Evolutionary conservation across 495 filamentous ascomycete genomes (phyloP), one percentile per base, ranked within the genome.

Genomic region (Rhizodiscina lignyota): DNA sequence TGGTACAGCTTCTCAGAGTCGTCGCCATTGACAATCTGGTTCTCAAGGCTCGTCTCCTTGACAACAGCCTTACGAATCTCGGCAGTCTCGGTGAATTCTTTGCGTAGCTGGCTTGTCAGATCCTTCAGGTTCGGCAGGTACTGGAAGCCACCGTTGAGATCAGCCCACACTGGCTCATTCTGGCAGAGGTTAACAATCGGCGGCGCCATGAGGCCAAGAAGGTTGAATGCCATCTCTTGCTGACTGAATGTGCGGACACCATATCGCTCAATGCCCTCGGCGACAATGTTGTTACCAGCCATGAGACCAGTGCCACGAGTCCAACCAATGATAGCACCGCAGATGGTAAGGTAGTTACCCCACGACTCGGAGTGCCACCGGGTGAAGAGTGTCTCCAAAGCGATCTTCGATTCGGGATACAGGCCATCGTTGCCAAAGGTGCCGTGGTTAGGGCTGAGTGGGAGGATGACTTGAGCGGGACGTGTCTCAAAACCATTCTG

Each of bases 221-320:
- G 61, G 57, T 96, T 99, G 69, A 99, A 96, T 2, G 89, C 89
- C 89, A 99, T 99, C 59, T 99, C 89, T 48, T 91, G 83, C 62
- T 96, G 91, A 13, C 87, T 94, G 63, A 99, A 99, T 3, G 89
- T 99, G 42, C 91, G 82, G 12, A 96, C 91, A 50, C 89, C 89
- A 49, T 87, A 85, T 43, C 78, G 79, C 61, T 99, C 89, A 36
- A 99, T 79, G 32, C 87, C 91, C 56, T 96, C 86, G 4, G 89
- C 91, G 37, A 94, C 84, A 51, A 93, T 74, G 55, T 99, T 99
- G 66, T 99, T 99, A 44, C 82, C 86, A 49, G 78, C 79, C 89
- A 99, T 99, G 42, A 99, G 68, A 46, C 89, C 89, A 37, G 89
- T 99, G 32, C 89, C 89, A 60, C 89, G 86, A 40, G 89, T 99